Base-by-base conservation (phyloP, 345 rosid genomes). In the Geranium brycei region DNA sequence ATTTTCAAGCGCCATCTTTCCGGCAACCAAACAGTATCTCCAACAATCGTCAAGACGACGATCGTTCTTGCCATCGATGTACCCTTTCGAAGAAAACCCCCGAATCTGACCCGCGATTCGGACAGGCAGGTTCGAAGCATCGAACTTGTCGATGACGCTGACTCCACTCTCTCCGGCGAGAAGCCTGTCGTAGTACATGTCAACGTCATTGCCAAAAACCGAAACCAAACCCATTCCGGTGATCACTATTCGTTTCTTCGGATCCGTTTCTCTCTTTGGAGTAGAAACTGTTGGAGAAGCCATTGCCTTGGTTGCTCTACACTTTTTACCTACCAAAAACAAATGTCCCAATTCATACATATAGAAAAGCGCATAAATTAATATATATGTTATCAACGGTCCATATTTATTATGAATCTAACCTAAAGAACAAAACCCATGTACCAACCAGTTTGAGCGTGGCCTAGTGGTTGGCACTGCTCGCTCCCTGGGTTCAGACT, bases 221-320 rank as follows among this genome's bases (percentile, higher is more conserved):
- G 86, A 86, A 17, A 83, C 82, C 5, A 86, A 71, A 2, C 87
- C 92, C 89, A 82, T 82, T 64, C 89, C 92, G 7, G 92, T 82
- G 56, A 87, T 76, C 16, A 84, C 89, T 30, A 81, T 67, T 41
- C 86, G 62, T 59, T 80, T 86, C 38, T 71, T 78, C 6, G 91
- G 85, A 67, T 86, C 78, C 15, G 17, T 79, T 68, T 82, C 85
- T 31, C 89, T 68, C 69, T 79, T 78, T 5, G 89, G 85, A 69
- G 83, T 78, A 51, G 79, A 77, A 63, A 76, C 73, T 14, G 76
- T 68, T 14, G 76, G 77, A 16, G 83, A 76, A 31, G 64, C 78
- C 83, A 76, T 71, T n/a, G 77, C 87, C 68, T 70, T 72, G 51
- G 61, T 59, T 63, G 81, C 62, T 81, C 71, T 35, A 35, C 41